Evolutionary conservation across 768 basidiomycete genomes (phyloP).

Genomic region (Pleurotus ostreatus): DNA sequence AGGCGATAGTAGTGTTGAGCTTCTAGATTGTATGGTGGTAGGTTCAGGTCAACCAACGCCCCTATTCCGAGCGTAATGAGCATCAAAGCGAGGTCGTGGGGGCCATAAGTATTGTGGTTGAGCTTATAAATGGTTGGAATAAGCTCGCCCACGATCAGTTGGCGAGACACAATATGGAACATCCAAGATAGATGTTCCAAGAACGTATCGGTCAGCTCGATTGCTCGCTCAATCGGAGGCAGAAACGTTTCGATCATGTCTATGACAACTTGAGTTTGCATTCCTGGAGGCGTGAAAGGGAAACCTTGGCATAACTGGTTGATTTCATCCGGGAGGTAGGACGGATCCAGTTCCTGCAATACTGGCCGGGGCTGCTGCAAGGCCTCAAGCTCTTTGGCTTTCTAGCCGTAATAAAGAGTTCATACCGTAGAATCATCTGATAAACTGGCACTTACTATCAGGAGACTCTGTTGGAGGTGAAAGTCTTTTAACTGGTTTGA

Average conservation of each 20-base stretch:
- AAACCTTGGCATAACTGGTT: constrained; percentile 39
- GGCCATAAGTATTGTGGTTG: constrained; percentile 31
- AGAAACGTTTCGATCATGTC: constrained; percentile 41
- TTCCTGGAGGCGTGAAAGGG: constrained; percentile 37
- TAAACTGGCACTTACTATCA: constrained; percentile 30
- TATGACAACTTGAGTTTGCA: constrained; percentile 29
- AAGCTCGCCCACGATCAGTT: constrained; percentile 38
- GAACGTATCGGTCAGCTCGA: constrained; percentile 40
- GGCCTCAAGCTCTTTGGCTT: constrained; percentile 22
- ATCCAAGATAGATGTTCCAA: constrained; percentile 48
- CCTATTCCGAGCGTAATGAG: constrained; percentile 45
- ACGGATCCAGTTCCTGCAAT: constrained; percentile 36
- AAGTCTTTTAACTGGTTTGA: constrained; percentile 6
- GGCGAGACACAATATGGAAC: constrained; percentile 44
- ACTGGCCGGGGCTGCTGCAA: constrained; percentile 12
- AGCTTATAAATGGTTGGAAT: constrained; percentile 44
- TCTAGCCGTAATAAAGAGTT: constrained; percentile 11
- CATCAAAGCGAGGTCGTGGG: constrained; percentile 47
- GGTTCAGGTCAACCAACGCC: constrained; percentile 40
- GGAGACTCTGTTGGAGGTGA: constrained; percentile 29
- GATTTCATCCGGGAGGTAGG: constrained; percentile 42
- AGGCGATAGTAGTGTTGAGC: constrained; percentile 49
- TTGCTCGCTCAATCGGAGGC: constrained; percentile 38
- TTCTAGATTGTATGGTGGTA: constrained; percentile 45
- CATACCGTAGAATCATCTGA: neutral